Percentiles rank a stretch among this genome's conserved stretches.
These are phyloP conservation scores for Saccharum hybrid DNA, from an alignment of 202 grass and related monocot species.

Conservation along the genomic window DNA sequence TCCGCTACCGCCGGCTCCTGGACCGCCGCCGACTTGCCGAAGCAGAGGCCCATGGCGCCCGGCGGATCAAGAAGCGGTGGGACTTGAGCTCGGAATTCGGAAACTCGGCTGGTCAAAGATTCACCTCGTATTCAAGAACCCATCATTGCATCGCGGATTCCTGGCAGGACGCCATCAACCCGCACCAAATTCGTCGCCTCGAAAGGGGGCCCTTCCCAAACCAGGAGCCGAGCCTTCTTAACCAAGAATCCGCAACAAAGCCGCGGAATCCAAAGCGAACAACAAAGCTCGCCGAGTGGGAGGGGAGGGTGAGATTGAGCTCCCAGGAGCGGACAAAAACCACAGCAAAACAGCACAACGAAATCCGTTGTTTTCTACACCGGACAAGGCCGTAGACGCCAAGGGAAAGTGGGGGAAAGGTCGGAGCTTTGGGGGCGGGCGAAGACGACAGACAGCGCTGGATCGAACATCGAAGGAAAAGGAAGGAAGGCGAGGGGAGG, in stretches of 20 bases:
- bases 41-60: conserved; percentile 83
- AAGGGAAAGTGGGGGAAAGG: conserved; percentile 25
- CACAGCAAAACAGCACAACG: not conserved
- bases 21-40: conserved; percentile 61
- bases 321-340: conserved; percentile 18
- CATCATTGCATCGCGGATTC: conserved; percentile 23
- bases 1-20: conserved; percentile 44
- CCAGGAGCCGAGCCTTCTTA: conserved; percentile 8
- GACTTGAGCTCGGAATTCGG: conserved; percentile 26
- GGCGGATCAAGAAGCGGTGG: conserved; percentile 40
- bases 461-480: conserved; percentile 10
- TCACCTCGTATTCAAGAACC: conserved; percentile 35
- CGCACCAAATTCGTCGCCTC: conserved; percentile 3
- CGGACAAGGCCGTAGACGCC: conserved; percentile 14
- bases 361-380: conserved; percentile 16
- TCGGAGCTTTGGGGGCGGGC: conserved; percentile 22
- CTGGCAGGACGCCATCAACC: not conserved
- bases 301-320: not conserved
- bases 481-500: not conserved
- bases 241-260: conserved; percentile 8
- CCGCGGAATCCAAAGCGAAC: conserved; percentile 13
- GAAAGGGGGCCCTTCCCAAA: not conserved
- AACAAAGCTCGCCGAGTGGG: not conserved
- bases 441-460: conserved; percentile 15
- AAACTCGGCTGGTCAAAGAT: conserved; percentile 21